These are phyloP conservation scores for Rhodosporidiobolus odoratus DNA, from an alignment of 768 basidiomycete genomes.

Conservation along the genomic window DNA sequence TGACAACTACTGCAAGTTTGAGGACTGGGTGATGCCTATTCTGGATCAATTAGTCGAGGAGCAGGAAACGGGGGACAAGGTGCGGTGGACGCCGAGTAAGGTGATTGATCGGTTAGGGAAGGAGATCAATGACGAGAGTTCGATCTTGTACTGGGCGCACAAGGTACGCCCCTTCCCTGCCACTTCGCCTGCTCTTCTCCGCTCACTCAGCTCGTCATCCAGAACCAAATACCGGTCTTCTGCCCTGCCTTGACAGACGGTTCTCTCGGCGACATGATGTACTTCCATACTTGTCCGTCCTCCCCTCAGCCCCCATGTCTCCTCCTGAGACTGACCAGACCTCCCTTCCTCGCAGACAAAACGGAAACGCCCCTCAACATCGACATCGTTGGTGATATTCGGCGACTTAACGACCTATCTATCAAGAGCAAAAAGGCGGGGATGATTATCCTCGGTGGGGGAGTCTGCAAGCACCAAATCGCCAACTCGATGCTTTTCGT, in stretches of 20 bases:
- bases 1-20: conserved; percentile 98
- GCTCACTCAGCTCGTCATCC: conserved; percentile 37
- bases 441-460: conserved; percentile 96
- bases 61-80: conserved; percentile 57
- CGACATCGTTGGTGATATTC: conserved; percentile 93
- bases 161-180: conserved; percentile 62
- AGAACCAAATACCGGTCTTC: conserved; percentile 98
- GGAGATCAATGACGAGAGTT: conserved; percentile 94
- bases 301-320: conserved; percentile 49
- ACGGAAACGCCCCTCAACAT: conserved; percentile 56
- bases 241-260: conserved; percentile 98
- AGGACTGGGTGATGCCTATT: conserved; percentile 97
- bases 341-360: conserved; percentile 33
- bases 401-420: conserved; percentile 79
- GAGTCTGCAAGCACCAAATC: conserved; percentile 98
- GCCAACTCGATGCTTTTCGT: conserved; percentile 99
- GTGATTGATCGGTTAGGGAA: conserved; percentile 91
- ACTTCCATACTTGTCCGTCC: conserved; percentile 93
- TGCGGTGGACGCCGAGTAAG: conserved; percentile 85
- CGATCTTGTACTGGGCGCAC: conserved; percentile 98
- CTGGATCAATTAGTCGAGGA: conserved; percentile 84
- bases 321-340: neutral
- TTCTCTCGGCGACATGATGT: conserved; percentile 97
- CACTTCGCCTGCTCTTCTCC: conserved; percentile 30
- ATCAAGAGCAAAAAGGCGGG: conserved; percentile 86